Base-by-base conservation (phyloP, 805 yeast species). In the Candida montana region DNA sequence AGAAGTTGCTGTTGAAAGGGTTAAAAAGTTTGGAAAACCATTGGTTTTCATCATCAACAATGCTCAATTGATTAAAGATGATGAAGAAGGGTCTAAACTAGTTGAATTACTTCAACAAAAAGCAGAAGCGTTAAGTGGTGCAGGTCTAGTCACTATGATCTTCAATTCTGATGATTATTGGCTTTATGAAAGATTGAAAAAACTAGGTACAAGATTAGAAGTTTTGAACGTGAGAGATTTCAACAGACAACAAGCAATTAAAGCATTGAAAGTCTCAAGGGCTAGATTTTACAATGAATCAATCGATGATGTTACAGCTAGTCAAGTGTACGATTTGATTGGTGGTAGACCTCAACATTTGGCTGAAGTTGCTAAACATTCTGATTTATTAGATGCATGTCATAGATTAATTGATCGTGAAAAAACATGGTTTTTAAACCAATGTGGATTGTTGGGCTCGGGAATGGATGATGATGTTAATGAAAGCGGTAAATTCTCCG, bases 401-500 rank as follows among this genome's bases (percentile, higher is more conserved):
- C 83, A 83, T 51, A 72, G 69, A 45, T 68, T 86, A 27, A 83
- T 86, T 42, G 93, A 86, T 57, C 67, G 82, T 8, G 95, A 86
- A 51, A 83, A 83, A 56, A 83, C 89, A 0, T 86, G 95, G 95
- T 82, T 85, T 48, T 67, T 86, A 49, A 86, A 83, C 55, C 87
- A 85, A 52, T 85, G 95, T 61, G 93, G 88, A 0, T 63, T 86
- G 12, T 61, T 86, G 9, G 95, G 95, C 2, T 71, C 69, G 49
- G 77, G 70, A 16, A 84, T 86, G 95, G 95, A 86, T 55, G 95
- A 86, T 54, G 95, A 86, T 62, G 95, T 86, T 7, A 83, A 84
- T 84, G 90, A 83, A 47, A 71, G 74, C 47, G 95, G 95, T 5
- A 85, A 84, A 58, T 84, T 84, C 52, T 70, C 88, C 2, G 66